phyloP scores from a whole-genome alignment of 306 rosid species.

The Herpetospermum pedunculosum region DNA sequence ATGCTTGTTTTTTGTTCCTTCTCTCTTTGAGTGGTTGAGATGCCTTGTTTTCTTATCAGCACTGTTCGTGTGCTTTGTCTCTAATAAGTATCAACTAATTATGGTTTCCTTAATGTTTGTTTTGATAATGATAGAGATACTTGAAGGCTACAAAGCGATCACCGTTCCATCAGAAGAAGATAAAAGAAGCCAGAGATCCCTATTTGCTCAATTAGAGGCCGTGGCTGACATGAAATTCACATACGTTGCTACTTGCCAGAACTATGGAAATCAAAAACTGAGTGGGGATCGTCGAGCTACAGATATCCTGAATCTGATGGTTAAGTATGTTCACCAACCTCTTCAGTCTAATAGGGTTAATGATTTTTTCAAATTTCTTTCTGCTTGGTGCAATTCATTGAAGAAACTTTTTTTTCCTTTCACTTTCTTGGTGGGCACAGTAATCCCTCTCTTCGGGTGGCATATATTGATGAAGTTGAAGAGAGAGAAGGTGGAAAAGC shows the following conservation, averaged over 20 bases:
- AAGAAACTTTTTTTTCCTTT: constrained; percentile 12
- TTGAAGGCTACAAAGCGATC: constrained; percentile 82
- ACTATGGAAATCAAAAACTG: constrained; percentile 89
- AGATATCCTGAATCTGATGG: constrained; percentile 93
- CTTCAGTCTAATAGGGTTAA: constrained; percentile 13
- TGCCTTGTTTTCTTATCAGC: not conserved
- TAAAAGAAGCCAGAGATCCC: constrained; percentile 76
- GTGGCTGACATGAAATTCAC: constrained; percentile 97
- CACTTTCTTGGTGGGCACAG: constrained; percentile 27
- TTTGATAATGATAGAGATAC: constrained; percentile 55
- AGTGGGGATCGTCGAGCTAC: constrained; percentile 97
- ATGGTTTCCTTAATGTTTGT: constrained; percentile 3
- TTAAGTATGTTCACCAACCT: constrained; percentile 61
- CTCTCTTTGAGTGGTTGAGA: not conserved
- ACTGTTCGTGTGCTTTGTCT: not conserved
- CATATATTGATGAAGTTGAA: constrained; percentile 95
- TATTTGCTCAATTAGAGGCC: constrained; percentile 82
- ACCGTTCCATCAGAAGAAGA: constrained; percentile 81
- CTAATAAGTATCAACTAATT: not conserved
- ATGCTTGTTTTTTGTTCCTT: not conserved
- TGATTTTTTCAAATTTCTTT: constrained; percentile 13
- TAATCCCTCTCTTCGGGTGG: constrained; percentile 94
- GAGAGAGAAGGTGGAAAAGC: constrained; percentile 74
- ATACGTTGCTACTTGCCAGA: constrained; percentile 90
- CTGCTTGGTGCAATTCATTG: constrained; percentile 12